phyloP scores from a whole-genome alignment of 2,329 filamentous ascomycete species.

The Penicillium sp. region DNA sequence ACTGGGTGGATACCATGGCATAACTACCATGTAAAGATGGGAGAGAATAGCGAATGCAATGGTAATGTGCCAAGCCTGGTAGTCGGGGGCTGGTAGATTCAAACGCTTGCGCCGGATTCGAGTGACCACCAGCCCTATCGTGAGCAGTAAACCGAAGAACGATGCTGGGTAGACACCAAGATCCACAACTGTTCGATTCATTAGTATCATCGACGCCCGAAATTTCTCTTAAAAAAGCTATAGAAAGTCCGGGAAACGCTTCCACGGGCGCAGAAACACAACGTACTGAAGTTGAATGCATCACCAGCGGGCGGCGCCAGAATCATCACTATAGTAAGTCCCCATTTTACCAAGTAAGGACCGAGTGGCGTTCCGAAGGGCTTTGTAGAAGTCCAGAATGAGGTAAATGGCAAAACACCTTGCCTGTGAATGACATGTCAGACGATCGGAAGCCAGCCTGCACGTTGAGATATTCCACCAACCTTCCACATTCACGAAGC shows the following conservation, averaged over 20 bases:
- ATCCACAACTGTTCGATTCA: not conserved
- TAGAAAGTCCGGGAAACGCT: no score
- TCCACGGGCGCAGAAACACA: not conserved
- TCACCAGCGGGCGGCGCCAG: constrained; percentile 63
- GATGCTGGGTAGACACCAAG: constrained; percentile 1
- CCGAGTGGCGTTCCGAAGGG: constrained; percentile 66
- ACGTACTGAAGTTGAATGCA: constrained; percentile 63
- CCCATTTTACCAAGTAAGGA: constrained; percentile 61
- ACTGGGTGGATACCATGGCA: constrained; percentile 71
- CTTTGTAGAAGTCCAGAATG: constrained; percentile 64
- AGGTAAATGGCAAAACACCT: constrained; percentile 62
- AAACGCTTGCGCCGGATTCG: constrained; percentile 44
- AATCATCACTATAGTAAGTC: constrained; percentile 61
- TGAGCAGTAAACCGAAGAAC: not conserved
- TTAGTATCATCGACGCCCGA: not conserved
- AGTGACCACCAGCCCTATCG: constrained; percentile 4
- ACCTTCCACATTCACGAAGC: constrained; percentile 62
- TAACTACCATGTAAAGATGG: constrained; percentile 64
- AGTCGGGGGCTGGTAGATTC: constrained; percentile 53
- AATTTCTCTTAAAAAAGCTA: no score
- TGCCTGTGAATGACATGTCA: constrained; percentile 40
- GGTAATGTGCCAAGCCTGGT: constrained; percentile 60
- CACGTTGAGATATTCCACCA: not conserved
- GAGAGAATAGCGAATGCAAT: constrained; percentile 62
- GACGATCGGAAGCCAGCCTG: not conserved